Conservation (phyloP, 495 filamentous ascomycete genomes). For the Aspergillus heteromorphus region DNA sequence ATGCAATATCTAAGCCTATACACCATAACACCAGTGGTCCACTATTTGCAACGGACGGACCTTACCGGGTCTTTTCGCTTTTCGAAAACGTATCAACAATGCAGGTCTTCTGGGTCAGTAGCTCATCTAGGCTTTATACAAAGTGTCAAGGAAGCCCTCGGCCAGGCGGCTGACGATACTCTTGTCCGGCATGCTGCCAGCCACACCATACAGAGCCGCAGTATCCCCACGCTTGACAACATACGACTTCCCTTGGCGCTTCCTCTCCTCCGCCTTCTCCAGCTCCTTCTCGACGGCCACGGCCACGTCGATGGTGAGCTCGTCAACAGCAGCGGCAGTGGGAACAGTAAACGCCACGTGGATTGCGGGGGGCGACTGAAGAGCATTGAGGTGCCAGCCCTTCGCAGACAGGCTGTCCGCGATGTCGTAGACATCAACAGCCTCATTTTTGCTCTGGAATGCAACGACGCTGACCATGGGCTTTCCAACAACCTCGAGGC, state of each 20-base stretch:
- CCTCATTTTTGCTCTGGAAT: conserved; percentile 63
- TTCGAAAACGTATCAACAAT: conserved; percentile 12
- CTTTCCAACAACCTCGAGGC: conserved; percentile 76
- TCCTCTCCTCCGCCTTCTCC: conserved; percentile 69
- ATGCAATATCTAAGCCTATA: neutral
- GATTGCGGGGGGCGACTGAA: conserved; percentile 89
- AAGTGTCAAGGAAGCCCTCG: conserved; percentile 85
- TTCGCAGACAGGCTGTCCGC: conserved; percentile 74
- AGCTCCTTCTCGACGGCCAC: conserved; percentile 73
- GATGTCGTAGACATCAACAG: conserved; percentile 80
- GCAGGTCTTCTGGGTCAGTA: neutral
- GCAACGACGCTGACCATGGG: conserved; percentile 88
- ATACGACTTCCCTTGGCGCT: conserved; percentile 54
- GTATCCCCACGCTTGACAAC: conserved; percentile 57
- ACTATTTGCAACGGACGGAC: neutral
- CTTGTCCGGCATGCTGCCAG: conserved; percentile 92
- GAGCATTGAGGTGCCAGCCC: conserved; percentile 94
- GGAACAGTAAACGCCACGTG: conserved; percentile 94
- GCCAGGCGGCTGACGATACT: conserved; percentile 87
- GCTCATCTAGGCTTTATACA: conserved; percentile 77
- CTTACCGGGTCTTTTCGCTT: neutral
- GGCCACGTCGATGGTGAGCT: conserved; percentile 70
- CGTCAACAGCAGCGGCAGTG: conserved; percentile 71
- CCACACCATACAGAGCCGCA: conserved; percentile 90
- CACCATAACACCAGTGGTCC: conserved; percentile 4